A percentile compares a stretch with the other conserved stretches of the same genome.
phyloP scores from a whole-genome alignment of 768 basidiomycete genomes.

The Pulveroboletus sp. region DNA sequence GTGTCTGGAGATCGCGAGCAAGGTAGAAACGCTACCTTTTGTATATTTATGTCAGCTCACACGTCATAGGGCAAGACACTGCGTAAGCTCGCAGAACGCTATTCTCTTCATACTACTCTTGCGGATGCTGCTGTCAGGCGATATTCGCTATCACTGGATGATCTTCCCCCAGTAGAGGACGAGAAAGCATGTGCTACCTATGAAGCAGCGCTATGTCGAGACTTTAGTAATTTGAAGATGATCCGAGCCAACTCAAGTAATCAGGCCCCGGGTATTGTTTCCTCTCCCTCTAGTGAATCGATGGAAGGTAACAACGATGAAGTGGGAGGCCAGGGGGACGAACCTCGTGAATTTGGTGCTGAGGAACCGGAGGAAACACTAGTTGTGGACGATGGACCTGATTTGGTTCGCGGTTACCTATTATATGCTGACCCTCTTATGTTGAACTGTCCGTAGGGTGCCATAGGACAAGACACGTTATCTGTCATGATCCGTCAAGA shows the following conservation, averaged over 20 bases:
- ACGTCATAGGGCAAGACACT: slow-evolving; percentile 60
- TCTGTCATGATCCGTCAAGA: slow-evolving; percentile 72
- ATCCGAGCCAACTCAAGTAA: slow-evolving; percentile 20
- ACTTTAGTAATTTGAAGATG: slow-evolving; percentile 39
- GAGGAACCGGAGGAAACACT: slow-evolving; percentile 17
- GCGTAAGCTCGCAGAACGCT: slow-evolving; percentile 49
- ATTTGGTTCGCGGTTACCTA: slow-evolving; percentile 21
- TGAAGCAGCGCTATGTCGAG: slow-evolving; percentile 52
- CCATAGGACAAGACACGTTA: slow-evolving; percentile 68
- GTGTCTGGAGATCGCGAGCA: slow-evolving; percentile 61
- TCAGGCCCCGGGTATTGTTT: background rate
- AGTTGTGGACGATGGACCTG: slow-evolving; percentile 15
- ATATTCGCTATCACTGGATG: slow-evolving; percentile 50
- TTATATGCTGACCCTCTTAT: background rate
- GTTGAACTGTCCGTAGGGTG: slow-evolving; percentile 43
- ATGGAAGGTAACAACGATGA: slow-evolving; percentile 7
- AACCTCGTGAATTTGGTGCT: slow-evolving; percentile 15
- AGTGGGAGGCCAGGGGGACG: slow-evolving; percentile 12
- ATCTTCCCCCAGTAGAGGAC: slow-evolving; percentile 54
- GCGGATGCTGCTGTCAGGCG: slow-evolving; percentile 44
- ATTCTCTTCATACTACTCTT: slow-evolving; percentile 44
- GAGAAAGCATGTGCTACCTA: slow-evolving; percentile 41
- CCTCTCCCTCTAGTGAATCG: slow-evolving; percentile 10
- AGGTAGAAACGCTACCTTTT: slow-evolving; percentile 19
- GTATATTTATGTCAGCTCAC: slow-evolving; percentile 9